These are phyloP conservation scores for Eragrostis curvula DNA, from an alignment of 176 grass and related monocot genomes.

Conservation along the genomic window DNA sequence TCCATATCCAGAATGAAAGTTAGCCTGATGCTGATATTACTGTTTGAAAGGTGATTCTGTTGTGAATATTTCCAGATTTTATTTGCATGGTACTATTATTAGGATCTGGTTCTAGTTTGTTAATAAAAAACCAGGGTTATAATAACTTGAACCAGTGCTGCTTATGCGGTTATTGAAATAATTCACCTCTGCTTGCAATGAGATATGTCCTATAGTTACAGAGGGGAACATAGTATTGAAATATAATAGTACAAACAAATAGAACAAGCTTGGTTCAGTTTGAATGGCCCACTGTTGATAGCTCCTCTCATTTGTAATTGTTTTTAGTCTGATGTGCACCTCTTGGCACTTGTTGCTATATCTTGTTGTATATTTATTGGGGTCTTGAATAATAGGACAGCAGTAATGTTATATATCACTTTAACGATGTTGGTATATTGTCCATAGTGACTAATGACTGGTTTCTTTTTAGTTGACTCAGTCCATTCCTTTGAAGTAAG, in stretches of 20 bases:
- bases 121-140: background rate
- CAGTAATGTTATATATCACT: background rate
- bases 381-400: background rate
- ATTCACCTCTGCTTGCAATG: background rate
- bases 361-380: background rate
- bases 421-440: slow-evolving; percentile 8
- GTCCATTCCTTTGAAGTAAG: slow-evolving; percentile 74
- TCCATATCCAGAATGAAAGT: background rate
- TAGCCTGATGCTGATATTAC: background rate
- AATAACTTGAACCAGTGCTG: slow-evolving; percentile 1
- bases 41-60: slow-evolving; percentile 9
- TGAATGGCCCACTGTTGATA: slow-evolving; percentile 5
- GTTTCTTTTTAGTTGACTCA: slow-evolving; percentile 62
- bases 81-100: background rate
- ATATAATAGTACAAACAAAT: background rate
- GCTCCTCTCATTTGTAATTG: background rate
- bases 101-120: background rate
- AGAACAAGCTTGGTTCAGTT: background rate
- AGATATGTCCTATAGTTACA: too few species aligned
- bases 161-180: slow-evolving; percentile 20
- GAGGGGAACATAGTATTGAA: background rate
- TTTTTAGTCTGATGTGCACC: background rate
- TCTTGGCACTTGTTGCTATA: background rate
- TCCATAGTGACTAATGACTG: slow-evolving; percentile 13
- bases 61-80: background rate